These are phyloP conservation scores for Anthracocystis panici-leucophaei DNA, from an alignment of 1,284 basidiomycete species.

Conservation along the genomic window DNA sequence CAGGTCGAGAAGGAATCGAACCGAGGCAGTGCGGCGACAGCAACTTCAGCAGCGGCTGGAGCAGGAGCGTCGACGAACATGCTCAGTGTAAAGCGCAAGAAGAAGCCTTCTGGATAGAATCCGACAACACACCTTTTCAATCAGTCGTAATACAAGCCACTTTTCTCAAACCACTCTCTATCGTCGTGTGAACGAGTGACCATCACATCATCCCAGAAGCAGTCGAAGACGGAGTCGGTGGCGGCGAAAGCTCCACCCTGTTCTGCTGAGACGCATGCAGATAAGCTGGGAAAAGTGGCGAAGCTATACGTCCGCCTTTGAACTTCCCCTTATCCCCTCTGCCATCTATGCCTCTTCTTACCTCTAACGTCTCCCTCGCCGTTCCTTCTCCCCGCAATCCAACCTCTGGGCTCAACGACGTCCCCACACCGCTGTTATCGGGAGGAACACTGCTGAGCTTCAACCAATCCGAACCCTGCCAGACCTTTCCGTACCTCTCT, in stretches of 20 bases:
- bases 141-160: no score
- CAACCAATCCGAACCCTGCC: constrained; percentile 2
- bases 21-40: not conserved
- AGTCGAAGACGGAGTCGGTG: no score
- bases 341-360: not conserved
- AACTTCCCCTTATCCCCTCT: no score
- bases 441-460: not conserved
- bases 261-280: constrained; percentile 28
- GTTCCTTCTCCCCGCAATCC: not conserved
- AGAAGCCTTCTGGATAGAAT: constrained; percentile 21
- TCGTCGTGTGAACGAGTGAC: not conserved
- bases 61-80: constrained; percentile 12
- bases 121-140: not conserved
- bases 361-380: no score
- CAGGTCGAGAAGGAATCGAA: constrained; percentile 1
- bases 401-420: no score
- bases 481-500: constrained; percentile 12
- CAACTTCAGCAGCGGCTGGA: not conserved
- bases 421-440: not conserved
- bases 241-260: constrained; percentile 12
- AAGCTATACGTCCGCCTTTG: constrained; percentile 32
- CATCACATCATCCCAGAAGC: not conserved
- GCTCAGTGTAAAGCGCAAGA: constrained; percentile 54
- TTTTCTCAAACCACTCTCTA: not conserved
- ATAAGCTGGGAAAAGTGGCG: constrained; percentile 45